phyloP scores from a whole-genome alignment of 768 basidiomycete species.

The Podaxis sp. region DNA sequence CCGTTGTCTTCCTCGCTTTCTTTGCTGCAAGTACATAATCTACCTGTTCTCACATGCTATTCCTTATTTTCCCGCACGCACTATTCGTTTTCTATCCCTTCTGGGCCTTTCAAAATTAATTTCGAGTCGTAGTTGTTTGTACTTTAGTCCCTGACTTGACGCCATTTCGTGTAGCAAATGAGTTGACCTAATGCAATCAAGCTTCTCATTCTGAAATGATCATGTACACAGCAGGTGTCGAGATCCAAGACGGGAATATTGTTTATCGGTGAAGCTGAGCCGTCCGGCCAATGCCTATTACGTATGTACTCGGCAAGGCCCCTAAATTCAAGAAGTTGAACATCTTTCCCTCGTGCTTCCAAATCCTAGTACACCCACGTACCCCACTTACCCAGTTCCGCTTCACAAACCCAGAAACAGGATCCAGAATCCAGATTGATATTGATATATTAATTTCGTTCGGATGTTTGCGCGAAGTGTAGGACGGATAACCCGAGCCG shows the following conservation, averaged over 20 bases:
- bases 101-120: slow-evolving; percentile 2
- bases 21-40: not conserved
- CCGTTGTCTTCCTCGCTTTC: not conserved
- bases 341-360: not conserved
- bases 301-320: not conserved
- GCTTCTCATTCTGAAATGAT: not conserved
- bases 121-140: not conserved
- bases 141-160: not conserved
- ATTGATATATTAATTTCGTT: not conserved
- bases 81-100: slow-evolving; percentile 7
- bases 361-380: not conserved
- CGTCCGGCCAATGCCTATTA: not conserved
- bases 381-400: not conserved
- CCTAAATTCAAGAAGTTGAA: not conserved
- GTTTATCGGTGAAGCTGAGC: not conserved
- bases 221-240: not conserved
- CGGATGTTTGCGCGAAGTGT: not conserved
- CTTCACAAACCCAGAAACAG: not conserved
- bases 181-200: not conserved
- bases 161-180: not conserved
- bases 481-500: slow-evolving; percentile 3
- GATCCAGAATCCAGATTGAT: not conserved
- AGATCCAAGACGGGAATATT: not conserved
- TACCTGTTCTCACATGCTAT: not conserved
- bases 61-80: not conserved